Conservation (phyloP, 768 basidiomycete species). For the Phlebiopsis flavidoalba region DNA sequence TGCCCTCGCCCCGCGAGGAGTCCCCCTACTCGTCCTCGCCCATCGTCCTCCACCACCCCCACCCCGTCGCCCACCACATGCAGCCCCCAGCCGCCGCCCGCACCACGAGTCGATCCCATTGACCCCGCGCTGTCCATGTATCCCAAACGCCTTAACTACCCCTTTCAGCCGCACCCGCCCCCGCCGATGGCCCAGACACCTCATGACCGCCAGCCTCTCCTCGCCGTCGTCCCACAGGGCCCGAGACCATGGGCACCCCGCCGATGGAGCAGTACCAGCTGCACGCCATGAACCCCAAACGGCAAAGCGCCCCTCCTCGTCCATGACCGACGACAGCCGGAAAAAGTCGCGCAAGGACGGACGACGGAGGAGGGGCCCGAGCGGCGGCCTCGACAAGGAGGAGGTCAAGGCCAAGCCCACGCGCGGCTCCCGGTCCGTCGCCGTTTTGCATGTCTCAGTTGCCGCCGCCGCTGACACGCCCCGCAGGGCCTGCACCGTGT, state of each 20-base stretch:
- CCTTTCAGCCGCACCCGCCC: constrained; percentile 41
- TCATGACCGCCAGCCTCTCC: constrained; percentile 57
- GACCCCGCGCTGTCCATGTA: constrained; percentile 68
- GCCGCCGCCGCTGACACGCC: constrained; percentile 13
- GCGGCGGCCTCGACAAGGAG: constrained; percentile 47
- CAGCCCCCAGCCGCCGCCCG: constrained; percentile 6
- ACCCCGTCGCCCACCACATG: constrained; percentile 15
- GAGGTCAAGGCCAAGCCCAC: constrained; percentile 81
- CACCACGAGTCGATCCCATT: constrained; percentile 28
- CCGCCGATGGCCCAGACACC: constrained; percentile 48
- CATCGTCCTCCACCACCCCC: constrained; percentile 16
- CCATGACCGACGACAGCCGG: constrained; percentile 39
- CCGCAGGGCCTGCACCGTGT: constrained; percentile 83
- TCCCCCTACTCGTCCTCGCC: constrained; percentile 17
- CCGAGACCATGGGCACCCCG: constrained; percentile 70
- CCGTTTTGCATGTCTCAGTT: constrained; percentile 2
- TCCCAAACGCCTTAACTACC: constrained; percentile 50
- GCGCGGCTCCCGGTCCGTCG: constrained; percentile 70
- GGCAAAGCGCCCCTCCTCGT: constrained; percentile 65
- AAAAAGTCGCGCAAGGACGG: constrained; percentile 61
- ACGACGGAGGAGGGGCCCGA: constrained; percentile 32
- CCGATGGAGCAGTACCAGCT: constrained; percentile 56
- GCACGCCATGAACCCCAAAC: constrained; percentile 41
- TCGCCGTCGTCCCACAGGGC: constrained; percentile 77
- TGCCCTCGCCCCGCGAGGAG: constrained; percentile 12